Evolutionary conservation across 1,139 yeast genomes (phyloP).

Genomic region (Blastobotrys illinoisensis): DNA sequence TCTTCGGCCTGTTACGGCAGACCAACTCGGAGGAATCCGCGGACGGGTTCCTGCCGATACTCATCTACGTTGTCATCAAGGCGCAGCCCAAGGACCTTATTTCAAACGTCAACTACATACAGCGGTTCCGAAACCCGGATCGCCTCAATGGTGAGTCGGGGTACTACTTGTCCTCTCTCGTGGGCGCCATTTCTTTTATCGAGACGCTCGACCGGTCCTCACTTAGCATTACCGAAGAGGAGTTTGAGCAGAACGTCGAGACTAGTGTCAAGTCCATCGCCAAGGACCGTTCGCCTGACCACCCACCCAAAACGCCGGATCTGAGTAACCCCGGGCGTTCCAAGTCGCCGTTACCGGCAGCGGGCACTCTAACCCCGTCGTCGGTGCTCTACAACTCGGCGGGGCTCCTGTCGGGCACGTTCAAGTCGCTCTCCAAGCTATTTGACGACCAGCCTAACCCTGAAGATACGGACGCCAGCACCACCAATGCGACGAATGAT

Average conservation of each 20-base stretch:
- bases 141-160: constrained; percentile 84
- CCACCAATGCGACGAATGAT: constrained; percentile 1
- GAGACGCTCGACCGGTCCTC: constrained; percentile 52
- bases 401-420: constrained; percentile 34
- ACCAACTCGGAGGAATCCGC: constrained; percentile 74
- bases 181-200: constrained; percentile 77
- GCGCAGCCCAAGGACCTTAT: constrained; percentile 57
- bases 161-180: constrained; percentile 79
- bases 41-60: constrained; percentile 82
- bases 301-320: constrained; percentile 29
- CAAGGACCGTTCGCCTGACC: constrained; percentile 9
- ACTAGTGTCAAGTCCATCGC: constrained; percentile 29
- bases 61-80: constrained; percentile 72
- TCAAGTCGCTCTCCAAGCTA: constrained; percentile 29
- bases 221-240: constrained; percentile 58
- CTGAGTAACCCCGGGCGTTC: not conserved
- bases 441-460: constrained; percentile 28
- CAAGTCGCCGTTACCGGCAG: constrained; percentile 5
- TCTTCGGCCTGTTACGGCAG: constrained; percentile 77
- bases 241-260: constrained; percentile 44
- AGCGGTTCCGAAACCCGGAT: constrained; percentile 69
- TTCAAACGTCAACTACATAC: constrained; percentile 80
- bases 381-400: constrained; percentile 35
- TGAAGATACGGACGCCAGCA: constrained; percentile 3
- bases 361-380: constrained; percentile 19